phyloP scores from a whole-genome alignment of 352 stramenopile genomes.

The Stramenopiles sp. region DNA sequence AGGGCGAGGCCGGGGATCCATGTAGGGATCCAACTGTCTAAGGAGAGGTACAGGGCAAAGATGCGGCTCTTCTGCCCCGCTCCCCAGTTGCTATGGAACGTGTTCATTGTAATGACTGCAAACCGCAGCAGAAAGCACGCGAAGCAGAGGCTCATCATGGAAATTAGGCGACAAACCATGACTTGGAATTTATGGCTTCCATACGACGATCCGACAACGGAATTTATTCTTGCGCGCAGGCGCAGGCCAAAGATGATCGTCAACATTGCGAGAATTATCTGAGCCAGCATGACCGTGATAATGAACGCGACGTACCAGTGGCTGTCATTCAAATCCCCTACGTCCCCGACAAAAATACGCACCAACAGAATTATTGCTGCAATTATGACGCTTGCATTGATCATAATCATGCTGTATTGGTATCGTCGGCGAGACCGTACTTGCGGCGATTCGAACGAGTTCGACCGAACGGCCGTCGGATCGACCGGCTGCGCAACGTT shows the following conservation, averaged over 20 bases:
- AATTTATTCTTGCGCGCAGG: neutral
- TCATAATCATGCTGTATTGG: neutral
- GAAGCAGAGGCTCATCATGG: neutral
- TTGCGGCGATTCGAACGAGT: too few relatives aligned
- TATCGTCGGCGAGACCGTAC: neutral
- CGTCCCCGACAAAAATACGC: neutral
- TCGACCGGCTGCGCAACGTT: neutral
- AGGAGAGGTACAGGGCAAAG: neutral
- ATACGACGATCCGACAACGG: neutral
- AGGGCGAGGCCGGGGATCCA: neutral
- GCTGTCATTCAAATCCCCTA: neutral
- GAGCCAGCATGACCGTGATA: neutral
- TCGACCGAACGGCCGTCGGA: neutral
- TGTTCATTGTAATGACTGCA: neutral
- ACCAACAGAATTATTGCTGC: neutral
- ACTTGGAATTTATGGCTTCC: neutral
- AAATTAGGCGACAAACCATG: neutral
- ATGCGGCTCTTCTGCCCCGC: neutral
- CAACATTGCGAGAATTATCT: neutral
- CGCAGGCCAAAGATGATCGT: neutral
- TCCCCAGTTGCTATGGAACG: neutral
- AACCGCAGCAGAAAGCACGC: neutral
- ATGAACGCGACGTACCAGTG: neutral
- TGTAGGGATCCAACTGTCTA: neutral
- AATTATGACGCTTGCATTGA: slow-evolving; percentile 3